These are phyloP conservation scores for Solanum sitiens DNA, from an alignment of 257 asterid species.

Conservation along the genomic window DNA sequence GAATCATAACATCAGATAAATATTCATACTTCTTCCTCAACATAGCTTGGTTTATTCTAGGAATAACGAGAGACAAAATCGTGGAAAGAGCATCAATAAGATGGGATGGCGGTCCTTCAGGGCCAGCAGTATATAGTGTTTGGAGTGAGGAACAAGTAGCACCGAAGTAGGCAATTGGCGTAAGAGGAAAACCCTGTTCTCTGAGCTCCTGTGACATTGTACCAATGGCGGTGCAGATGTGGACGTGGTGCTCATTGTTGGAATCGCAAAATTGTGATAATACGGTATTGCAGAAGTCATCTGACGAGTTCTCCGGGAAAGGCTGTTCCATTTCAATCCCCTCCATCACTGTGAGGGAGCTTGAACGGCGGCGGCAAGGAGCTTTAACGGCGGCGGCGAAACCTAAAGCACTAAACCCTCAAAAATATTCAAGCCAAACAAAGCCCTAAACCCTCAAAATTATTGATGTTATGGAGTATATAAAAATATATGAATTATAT, in stretches of 20 bases:
- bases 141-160: slow-evolving; percentile 73
- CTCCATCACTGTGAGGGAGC: slow-evolving; percentile 22
- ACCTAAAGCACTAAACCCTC: not conserved
- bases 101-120: slow-evolving; percentile 36
- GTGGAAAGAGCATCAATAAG: slow-evolving; percentile 57
- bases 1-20: slow-evolving; percentile 37
- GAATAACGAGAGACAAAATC: slow-evolving; percentile 43
- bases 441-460: not conserved
- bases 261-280: slow-evolving; percentile 43
- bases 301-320: slow-evolving; percentile 5
- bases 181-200: slow-evolving; percentile 51
- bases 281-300: slow-evolving; percentile 43
- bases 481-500: no score
- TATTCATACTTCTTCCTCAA: slow-evolving; percentile 32
- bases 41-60: slow-evolving; percentile 22
- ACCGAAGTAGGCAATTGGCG: slow-evolving; percentile 62
- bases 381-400: not conserved
- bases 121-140: slow-evolving; percentile 33
- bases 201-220: slow-evolving; percentile 68
- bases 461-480: not conserved
- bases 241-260: slow-evolving; percentile 60
- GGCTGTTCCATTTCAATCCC: slow-evolving; percentile 31
- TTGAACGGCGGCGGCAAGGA: not conserved
- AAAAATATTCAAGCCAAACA: not conserved
- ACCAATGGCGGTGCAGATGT: slow-evolving; percentile 66